Evolutionary conservation across 805 yeast species (phyloP).

Genomic region (Yamadazyma phyllophila): DNA sequence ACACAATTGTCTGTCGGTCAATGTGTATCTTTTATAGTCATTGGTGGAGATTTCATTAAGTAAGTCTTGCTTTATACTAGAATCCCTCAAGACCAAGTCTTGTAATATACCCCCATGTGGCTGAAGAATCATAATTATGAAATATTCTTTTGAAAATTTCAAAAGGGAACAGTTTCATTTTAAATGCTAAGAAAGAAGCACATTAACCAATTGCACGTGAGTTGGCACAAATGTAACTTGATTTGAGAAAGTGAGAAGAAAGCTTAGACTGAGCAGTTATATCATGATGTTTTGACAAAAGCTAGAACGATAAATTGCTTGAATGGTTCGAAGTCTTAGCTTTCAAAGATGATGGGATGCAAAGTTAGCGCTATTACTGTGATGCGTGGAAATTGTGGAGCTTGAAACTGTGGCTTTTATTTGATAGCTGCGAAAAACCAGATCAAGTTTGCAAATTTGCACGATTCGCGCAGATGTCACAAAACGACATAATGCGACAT

Average conservation of each 20-base stretch:
- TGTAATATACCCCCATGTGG: slow-evolving; percentile 94
- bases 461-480: background rate
- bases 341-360: background rate
- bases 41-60: slow-evolving; percentile 52
- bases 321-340: background rate
- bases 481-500: background rate
- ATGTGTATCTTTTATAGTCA: slow-evolving; percentile 42
- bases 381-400: background rate
- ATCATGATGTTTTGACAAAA: background rate
- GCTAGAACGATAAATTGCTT: background rate
- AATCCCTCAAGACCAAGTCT: slow-evolving; percentile 83
- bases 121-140: slow-evolving; percentile 31
- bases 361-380: background rate
- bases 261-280: background rate
- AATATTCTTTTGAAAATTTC: background rate
- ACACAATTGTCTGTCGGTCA: slow-evolving; percentile 88
- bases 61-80: slow-evolving; percentile 53
- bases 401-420: background rate
- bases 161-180: background rate
- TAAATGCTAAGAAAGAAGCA: background rate
- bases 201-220: slow-evolving; percentile 17
- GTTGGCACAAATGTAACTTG: slow-evolving; percentile 7
- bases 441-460: background rate
- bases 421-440: background rate
- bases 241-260: background rate